Evolutionary conservation across 2,329 filamentous ascomycete species (phyloP).

Genomic region (Colletotrichum coccodes): DNA sequence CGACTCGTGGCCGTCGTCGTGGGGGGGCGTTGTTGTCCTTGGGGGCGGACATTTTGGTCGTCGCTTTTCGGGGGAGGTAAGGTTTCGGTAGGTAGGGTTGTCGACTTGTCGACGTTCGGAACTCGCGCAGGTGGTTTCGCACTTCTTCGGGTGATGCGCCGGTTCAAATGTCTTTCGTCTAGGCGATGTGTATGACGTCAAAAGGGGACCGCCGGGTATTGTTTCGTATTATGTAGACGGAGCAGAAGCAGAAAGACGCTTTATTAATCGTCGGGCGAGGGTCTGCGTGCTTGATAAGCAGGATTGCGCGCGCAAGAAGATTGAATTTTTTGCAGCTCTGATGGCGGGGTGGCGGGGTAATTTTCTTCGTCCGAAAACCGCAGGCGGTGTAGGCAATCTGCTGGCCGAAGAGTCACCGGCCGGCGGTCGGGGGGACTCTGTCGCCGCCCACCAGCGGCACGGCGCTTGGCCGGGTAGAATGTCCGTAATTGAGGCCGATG

Average conservation of each 20-base stretch:
- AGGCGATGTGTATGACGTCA: not conserved
- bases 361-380: conserved; percentile 1
- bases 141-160: conserved; percentile 4
- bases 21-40: conserved; percentile 8
- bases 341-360: conserved; percentile 34
- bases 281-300: conserved; percentile 33
- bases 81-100: not conserved
- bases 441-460: conserved; percentile 1
- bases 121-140: not conserved
- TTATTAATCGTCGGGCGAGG: conserved; percentile 28
- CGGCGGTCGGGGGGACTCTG: conserved; percentile 13
- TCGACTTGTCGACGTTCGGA: too few relatives aligned
- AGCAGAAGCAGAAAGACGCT: not conserved
- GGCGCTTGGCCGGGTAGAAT: not conserved
- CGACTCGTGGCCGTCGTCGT: conserved; percentile 28
- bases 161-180: not conserved
- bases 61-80: not conserved
- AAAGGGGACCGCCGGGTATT: conserved; percentile 1
- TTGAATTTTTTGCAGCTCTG: conserved; percentile 24
- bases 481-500: not conserved
- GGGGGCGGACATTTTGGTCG: conserved; percentile 22
- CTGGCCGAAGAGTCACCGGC: not conserved
- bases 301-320: not conserved
- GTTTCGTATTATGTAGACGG: conserved; percentile 1
- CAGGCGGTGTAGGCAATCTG: conserved; percentile 16